A percentile compares a stretch with the other conserved stretches of the same genome.
These are phyloP conservation scores for Coniochaeta pulveracea DNA, from an alignment of 2,329 filamentous ascomycete species.

Conservation along the genomic window DNA sequence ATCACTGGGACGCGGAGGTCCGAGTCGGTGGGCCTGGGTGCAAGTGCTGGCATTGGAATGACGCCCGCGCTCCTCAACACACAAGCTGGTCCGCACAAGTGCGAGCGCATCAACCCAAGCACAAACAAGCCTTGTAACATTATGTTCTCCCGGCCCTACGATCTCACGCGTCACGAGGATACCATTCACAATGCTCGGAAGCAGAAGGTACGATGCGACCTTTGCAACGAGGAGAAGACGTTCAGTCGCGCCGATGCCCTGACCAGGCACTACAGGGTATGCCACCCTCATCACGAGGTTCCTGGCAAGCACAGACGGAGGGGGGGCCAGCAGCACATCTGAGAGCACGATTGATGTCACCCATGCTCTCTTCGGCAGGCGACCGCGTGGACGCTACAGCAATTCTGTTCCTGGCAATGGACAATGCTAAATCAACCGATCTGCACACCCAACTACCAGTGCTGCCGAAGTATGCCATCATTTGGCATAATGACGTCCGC, in stretches of 20 bases:
- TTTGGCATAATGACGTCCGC: no score
- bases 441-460: no score
- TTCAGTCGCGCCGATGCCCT: conserved; percentile 93
- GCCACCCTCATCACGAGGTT: conserved; percentile 79
- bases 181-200: conserved; percentile 94
- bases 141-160: conserved; percentile 89
- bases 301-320: conserved; percentile 48
- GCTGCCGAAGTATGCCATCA: no score
- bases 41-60: conserved; percentile 25
- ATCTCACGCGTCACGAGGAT: conserved; percentile 91
- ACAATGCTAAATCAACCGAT: no score
- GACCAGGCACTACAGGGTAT: conserved; percentile 87
- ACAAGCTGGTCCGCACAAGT: conserved; percentile 87
- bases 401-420: no score
- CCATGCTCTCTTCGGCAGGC: no score
- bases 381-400: no score
- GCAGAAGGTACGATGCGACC: conserved; percentile 83
- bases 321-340: conserved; percentile 14
- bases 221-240: conserved; percentile 93
- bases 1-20: conserved; percentile 23
- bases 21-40: no score
- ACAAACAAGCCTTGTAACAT: conserved; percentile 93
- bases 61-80: conserved; percentile 58
- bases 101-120: conserved; percentile 85
- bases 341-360: no score